phyloP scores from a whole-genome alignment of 192 early-diverging fungal genomes.

The Backusella liffmaniae region DNA sequence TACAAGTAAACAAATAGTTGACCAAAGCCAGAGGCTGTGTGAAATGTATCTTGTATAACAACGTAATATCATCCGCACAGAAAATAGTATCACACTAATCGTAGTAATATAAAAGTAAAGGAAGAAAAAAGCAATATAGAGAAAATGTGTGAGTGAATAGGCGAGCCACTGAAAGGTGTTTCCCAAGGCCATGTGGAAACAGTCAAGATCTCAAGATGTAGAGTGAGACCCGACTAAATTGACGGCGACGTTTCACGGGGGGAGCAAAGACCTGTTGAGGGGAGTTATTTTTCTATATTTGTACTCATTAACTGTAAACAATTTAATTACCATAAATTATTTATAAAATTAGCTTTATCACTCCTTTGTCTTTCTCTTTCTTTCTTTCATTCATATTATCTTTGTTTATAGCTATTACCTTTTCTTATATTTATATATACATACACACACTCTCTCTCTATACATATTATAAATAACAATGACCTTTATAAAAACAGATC shows the following conservation, averaged over 20 bases:
- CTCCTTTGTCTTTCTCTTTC: neutral
- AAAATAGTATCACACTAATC: no score
- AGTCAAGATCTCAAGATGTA: neutral
- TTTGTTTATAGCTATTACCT: neutral
- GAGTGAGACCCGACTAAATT: constrained; percentile 1
- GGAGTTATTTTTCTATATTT: constrained; percentile 8
- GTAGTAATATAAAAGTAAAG: neutral
- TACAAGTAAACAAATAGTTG: neutral
- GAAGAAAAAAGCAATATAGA: neutral
- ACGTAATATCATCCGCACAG: no score
- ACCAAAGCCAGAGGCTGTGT: neutral
- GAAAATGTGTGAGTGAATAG: neutral
- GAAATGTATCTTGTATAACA: neutral
- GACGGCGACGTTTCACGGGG: constrained; percentile 9
- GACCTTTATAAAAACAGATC: neutral
- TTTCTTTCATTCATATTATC: neutral
- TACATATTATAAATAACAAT: neutral
- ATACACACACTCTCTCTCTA: neutral
- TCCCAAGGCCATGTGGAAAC: neutral
- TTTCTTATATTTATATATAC: neutral
- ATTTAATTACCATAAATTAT: neutral
- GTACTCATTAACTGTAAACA: constrained; percentile 1
- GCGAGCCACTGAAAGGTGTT: neutral
- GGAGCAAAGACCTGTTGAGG: neutral
- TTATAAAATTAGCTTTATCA: neutral